Conservation (phyloP, 805 yeast species). For the Maudiozyma barnettii region DNA sequence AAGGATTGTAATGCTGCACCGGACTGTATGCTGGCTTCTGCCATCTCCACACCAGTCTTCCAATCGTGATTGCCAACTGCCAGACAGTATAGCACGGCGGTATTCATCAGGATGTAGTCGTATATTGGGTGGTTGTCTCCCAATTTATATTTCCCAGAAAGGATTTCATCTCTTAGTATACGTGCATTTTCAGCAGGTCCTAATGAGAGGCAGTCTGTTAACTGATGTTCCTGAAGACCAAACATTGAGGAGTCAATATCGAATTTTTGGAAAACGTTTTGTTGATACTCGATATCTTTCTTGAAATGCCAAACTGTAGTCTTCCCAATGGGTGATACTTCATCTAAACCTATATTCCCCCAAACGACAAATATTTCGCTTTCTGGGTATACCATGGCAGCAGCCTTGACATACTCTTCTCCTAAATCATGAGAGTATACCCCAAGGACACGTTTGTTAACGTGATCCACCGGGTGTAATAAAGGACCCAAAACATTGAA, state of each 20-base stretch:
- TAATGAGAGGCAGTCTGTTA: conserved; percentile 65
- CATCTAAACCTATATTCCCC: conserved; percentile 89
- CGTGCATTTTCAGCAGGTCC: conserved; percentile 81
- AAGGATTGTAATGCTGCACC: conserved; percentile 63
- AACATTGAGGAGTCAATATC: conserved; percentile 65
- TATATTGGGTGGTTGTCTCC: conserved; percentile 53
- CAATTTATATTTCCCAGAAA: conserved; percentile 36
- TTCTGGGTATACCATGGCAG: conserved; percentile 41
- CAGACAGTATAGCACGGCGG: conserved; percentile 78
- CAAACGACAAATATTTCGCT: conserved; percentile 75
- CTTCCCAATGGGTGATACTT: conserved; percentile 80
- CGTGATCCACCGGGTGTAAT: conserved; percentile 76
- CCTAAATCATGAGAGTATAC: conserved; percentile 79
- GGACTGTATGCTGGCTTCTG: conserved; percentile 53
- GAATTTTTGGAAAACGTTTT: conserved; percentile 29
- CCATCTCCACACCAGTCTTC: conserved; percentile 69
- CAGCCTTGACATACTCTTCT: conserved; percentile 74
- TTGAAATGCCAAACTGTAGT: conserved; percentile 69
- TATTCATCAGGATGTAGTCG: conserved; percentile 84
- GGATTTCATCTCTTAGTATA: conserved; percentile 33
- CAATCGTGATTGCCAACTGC: conserved; percentile 60
- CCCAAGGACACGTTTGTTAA: conserved; percentile 75
- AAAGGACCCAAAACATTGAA: conserved; percentile 93
- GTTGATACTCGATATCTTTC: not conserved
- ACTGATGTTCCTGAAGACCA: conserved; percentile 64